Conservation (phyloP, 2,329 filamentous ascomycete species). For the Fusarium sp. region DNA sequence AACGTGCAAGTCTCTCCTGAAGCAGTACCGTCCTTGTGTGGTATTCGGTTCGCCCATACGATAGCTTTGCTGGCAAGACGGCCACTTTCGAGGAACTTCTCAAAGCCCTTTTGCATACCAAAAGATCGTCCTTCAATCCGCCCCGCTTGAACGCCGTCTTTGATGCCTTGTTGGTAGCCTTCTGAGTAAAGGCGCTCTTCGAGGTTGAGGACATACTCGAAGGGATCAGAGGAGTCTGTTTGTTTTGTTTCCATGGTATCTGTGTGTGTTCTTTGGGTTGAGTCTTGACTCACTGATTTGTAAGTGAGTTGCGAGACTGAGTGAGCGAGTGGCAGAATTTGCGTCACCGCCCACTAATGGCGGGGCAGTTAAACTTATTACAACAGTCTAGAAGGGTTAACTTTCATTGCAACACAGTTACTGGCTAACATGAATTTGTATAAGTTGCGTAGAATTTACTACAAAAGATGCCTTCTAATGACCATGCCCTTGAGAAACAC, state of each 20-base stretch:
- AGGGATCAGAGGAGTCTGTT: constrained; percentile 57
- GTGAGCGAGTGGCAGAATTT: constrained; percentile 41
- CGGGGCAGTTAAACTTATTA: constrained; percentile 33
- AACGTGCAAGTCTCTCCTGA: constrained; percentile 38
- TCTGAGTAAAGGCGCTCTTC: constrained; percentile 81
- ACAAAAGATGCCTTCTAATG: constrained; percentile 21
- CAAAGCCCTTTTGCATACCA: constrained; percentile 91
- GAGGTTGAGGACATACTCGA: constrained; percentile 67
- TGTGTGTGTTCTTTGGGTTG: background rate
- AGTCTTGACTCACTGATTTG: constrained; percentile 27
- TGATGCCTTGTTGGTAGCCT: constrained; percentile 79
- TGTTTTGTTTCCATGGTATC: constrained; percentile 19
- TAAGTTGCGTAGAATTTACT: background rate
- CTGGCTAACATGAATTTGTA: background rate
- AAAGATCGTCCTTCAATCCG: constrained; percentile 89
- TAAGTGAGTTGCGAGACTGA: constrained; percentile 27
- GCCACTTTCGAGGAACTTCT: constrained; percentile 88
- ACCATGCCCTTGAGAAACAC: constrained; percentile 5
- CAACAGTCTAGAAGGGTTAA: background rate
- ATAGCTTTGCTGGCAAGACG: constrained; percentile 79
- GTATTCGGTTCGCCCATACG: constrained; percentile 83
- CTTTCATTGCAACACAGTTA: background rate
- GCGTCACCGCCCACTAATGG: constrained; percentile 40
- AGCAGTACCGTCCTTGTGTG: constrained; percentile 2
- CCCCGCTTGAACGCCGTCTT: constrained; percentile 81